phyloP scores from a whole-genome alignment of 2,329 filamentous ascomycete species.

The Penicillium verrucosum region DNA sequence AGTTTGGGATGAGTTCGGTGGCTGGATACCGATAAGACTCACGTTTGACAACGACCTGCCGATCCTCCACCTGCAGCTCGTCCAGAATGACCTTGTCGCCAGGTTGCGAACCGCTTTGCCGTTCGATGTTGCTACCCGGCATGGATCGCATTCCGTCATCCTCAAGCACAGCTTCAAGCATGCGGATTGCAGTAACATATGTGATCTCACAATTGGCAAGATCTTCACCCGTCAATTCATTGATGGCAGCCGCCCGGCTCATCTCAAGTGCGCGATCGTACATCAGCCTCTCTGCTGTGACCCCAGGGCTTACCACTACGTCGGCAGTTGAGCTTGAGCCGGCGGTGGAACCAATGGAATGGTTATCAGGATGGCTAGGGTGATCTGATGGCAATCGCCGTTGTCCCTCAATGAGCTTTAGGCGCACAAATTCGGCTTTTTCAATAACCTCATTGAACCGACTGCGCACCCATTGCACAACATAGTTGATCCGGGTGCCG shows the following conservation, averaged over 20 bases:
- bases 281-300: conserved; percentile 96
- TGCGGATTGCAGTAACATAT: conserved; percentile 87
- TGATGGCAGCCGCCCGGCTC: conserved; percentile 90
- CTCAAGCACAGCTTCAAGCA: conserved; percentile 93
- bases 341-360: conserved; percentile 57
- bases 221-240: conserved; percentile 91
- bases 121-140: conserved; percentile 20
- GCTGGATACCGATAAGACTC: conserved; percentile 28
- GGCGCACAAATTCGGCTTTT: conserved; percentile 90
- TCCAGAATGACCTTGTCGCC: conserved; percentile 41
- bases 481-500: conserved; percentile 76
- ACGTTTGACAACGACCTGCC: conserved; percentile 50
- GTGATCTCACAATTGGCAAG: conserved; percentile 83
- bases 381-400: conserved; percentile 79
- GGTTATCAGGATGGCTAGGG: conserved; percentile 78
- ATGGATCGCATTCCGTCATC: conserved; percentile 58
- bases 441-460: conserved; percentile 97
- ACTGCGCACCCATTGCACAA: conserved; percentile 90
- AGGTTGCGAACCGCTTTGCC: conserved; percentile 27
- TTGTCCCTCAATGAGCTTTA: conserved; percentile 83
- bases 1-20: background rate
- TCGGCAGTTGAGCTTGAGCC: conserved; percentile 66
- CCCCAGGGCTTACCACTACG: conserved; percentile 78
- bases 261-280: conserved; percentile 96
- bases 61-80: conserved; percentile 47